A percentile compares a stretch with the other conserved stretches of the same genome.
These are phyloP conservation scores for Fusarium mangiferae DNA, from an alignment of 2,329 filamentous ascomycete genomes.

Conservation along the genomic window DNA sequence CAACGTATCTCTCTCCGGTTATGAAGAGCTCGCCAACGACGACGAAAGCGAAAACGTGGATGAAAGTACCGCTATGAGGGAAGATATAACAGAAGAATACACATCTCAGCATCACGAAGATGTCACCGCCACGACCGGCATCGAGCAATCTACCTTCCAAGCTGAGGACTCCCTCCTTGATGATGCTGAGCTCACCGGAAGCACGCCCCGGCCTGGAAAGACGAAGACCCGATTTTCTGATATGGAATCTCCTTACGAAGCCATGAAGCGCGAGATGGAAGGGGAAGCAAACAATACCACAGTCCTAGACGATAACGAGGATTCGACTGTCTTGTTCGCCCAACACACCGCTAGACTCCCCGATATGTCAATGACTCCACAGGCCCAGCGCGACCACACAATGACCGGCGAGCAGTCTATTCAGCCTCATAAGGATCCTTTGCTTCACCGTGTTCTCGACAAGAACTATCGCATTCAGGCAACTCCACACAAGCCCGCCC, in stretches of 20 bases:
- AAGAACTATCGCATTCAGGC: constrained; percentile 95
- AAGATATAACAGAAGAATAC: constrained; percentile 64
- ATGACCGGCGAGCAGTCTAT: constrained; percentile 49
- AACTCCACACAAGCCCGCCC: constrained; percentile 76
- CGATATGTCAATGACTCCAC: constrained; percentile 72
- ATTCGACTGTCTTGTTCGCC: constrained; percentile 61
- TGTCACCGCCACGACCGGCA: constrained; percentile 49
- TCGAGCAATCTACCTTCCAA: constrained; percentile 51
- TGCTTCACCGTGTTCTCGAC: constrained; percentile 92
- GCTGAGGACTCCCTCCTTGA: constrained; percentile 75
- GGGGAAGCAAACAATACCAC: constrained; percentile 54
- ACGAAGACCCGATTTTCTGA: constrained; percentile 67
- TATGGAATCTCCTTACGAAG: constrained; percentile 81
- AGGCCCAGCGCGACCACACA: constrained; percentile 55
- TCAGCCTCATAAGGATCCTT: constrained; percentile 70
- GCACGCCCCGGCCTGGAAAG: constrained; percentile 72
- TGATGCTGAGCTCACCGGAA: constrained; percentile 70
- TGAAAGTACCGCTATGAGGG: constrained; percentile 65
- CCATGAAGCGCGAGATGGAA: constrained; percentile 74
- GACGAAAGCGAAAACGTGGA: constrained; percentile 65
- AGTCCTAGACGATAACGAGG: constrained; percentile 52
- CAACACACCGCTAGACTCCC: constrained; percentile 66
- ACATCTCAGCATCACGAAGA: constrained; percentile 54
- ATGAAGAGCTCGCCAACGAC: constrained; percentile 82
- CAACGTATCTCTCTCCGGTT: constrained; percentile 94